Conservation (phyloP, 2,329 filamentous ascomycete genomes). For the Paramyrothecium sp. region DNA sequence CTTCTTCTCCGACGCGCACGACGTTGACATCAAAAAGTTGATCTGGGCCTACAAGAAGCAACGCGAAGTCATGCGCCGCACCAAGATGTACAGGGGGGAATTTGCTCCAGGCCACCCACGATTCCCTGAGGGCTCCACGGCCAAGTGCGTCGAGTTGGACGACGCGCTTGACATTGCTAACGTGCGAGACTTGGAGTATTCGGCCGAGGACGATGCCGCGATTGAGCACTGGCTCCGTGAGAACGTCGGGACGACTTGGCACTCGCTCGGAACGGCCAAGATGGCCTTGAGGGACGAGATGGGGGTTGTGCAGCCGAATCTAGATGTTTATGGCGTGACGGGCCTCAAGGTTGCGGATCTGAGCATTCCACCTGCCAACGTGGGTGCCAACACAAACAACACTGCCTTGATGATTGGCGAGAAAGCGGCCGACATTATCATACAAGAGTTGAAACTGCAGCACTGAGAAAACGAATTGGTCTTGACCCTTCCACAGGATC, state of each 20-base stretch:
- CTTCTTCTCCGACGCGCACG: constrained; percentile 40
- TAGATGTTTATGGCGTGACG: constrained; percentile 36
- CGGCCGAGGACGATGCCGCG: constrained; percentile 43
- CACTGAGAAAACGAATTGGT: too few relatives aligned
- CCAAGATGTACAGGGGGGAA: constrained; percentile 49
- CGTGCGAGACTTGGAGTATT: constrained; percentile 42
- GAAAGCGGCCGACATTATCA: constrained; percentile 32
- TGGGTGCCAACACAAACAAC: constrained; percentile 42
- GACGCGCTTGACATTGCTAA: constrained; percentile 4
- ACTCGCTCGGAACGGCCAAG: constrained; percentile 34
- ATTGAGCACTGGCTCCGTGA: constrained; percentile 41
- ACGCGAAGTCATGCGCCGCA: constrained; percentile 58
- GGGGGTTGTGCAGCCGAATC: constrained; percentile 36
- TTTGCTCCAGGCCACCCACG: constrained; percentile 36
- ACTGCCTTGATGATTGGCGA: constrained; percentile 44
- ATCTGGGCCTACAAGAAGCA: constrained; percentile 64
- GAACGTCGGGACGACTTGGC: constrained; percentile 39
- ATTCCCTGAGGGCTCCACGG: constrained; percentile 39
- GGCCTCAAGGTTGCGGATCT: constrained; percentile 25
- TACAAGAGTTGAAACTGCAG: constrained; percentile 15
- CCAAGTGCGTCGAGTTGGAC: constrained; percentile 14
- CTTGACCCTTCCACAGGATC: too few relatives aligned
- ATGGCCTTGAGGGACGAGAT: constrained; percentile 34
- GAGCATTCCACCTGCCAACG: constrained; percentile 34
- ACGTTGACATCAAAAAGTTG: constrained; percentile 54